phyloP scores from a whole-genome alignment of 345 rosid genomes.

The Ailanthus altissimus region DNA sequence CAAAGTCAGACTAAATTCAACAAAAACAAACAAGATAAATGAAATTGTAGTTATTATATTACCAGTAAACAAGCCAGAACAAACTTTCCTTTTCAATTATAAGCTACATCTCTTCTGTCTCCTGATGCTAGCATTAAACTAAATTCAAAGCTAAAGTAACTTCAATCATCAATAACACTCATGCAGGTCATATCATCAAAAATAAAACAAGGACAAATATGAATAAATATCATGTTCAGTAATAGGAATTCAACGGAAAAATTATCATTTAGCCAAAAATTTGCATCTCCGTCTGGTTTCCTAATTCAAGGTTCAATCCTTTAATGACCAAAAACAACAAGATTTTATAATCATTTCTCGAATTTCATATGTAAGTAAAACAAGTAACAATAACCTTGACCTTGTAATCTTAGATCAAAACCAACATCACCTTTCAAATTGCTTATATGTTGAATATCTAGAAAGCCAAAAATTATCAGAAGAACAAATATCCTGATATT shows the following conservation, averaged over 20 bases:
- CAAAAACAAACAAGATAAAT: background rate
- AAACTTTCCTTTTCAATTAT: background rate
- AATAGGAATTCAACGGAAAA: background rate
- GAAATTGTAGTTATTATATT: background rate
- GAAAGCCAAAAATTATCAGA: background rate
- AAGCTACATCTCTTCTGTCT: background rate
- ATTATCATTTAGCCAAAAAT: background rate
- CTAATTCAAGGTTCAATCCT: background rate
- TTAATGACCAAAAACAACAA: background rate
- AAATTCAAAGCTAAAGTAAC: background rate
- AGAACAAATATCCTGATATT: background rate
- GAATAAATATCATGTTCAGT: background rate
- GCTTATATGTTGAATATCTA: background rate
- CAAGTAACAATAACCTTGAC: conserved; percentile 19
- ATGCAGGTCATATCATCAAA: background rate
- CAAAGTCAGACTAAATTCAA: background rate
- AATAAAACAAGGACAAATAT: background rate
- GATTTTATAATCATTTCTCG: background rate
- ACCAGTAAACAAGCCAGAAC: background rate
- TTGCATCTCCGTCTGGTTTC: background rate
- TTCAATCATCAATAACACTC: background rate
- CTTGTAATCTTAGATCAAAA: background rate
- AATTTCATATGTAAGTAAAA: conserved; percentile 3
- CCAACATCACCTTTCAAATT: background rate
- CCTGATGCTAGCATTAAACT: too few species aligned